Evolutionary conservation across 2,329 filamentous ascomycete species (phyloP).

Genomic region (Clarireedia homoeocarpa): DNA sequence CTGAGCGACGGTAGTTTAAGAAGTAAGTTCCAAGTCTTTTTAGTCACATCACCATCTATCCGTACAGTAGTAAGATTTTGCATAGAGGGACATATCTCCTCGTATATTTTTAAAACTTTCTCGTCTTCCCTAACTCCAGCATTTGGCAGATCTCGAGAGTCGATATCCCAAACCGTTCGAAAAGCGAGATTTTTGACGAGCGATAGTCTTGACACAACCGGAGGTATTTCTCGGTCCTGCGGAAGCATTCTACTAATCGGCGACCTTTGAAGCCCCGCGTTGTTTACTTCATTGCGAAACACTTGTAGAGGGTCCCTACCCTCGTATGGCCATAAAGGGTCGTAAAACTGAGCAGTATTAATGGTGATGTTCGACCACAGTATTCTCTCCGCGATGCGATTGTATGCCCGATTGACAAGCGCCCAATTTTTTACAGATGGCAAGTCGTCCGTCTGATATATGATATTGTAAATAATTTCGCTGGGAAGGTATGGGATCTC

Average conservation of each 20-base stretch:
- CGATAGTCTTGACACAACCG: slow-evolving; percentile 2
- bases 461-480: slow-evolving; percentile 8
- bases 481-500: slow-evolving; percentile 1
- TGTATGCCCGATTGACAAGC: slow-evolving; percentile 1
- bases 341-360: slow-evolving; percentile 8
- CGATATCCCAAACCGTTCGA: slow-evolving; percentile 9
- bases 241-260: neutral
- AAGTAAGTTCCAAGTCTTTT: slow-evolving; percentile 3
- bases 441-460: slow-evolving; percentile 5
- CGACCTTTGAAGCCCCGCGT: neutral
- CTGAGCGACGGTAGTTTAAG: slow-evolving; percentile 2
- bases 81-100: slow-evolving; percentile 1
- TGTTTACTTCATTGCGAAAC: slow-evolving; percentile 1
- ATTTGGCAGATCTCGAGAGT: slow-evolving; percentile 4
- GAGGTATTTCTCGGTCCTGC: slow-evolving; percentile 1
- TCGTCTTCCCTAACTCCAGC: slow-evolving; percentile 3
- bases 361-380: slow-evolving; percentile 9
- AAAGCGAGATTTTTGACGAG: slow-evolving; percentile 4
- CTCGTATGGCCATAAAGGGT: slow-evolving; percentile 1
- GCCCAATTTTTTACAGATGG: slow-evolving; percentile 10
- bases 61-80: neutral
- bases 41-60: slow-evolving; percentile 7
- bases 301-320: slow-evolving; percentile 1
- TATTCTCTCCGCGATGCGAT: slow-evolving; percentile 6
- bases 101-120: neutral